These are phyloP conservation scores for Penicillium sp. DNA, from an alignment of 2,329 filamentous ascomycete species.

Conservation along the genomic window DNA sequence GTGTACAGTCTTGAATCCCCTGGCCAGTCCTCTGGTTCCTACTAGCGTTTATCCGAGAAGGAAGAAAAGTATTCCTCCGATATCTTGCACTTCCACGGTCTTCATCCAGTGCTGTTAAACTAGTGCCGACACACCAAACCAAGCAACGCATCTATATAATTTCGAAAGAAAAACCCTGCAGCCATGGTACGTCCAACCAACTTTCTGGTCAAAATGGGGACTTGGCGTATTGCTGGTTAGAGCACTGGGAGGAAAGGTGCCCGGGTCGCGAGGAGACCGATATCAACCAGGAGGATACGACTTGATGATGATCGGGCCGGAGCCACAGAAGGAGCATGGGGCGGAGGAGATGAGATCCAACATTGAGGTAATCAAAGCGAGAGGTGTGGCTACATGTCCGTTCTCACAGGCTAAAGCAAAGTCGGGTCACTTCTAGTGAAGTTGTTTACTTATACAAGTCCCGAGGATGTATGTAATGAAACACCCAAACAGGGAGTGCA, in stretches of 20 bases:
- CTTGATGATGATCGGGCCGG: conserved; percentile 22
- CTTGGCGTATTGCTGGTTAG: conserved; percentile 18
- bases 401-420: conserved; percentile 17
- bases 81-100: conserved; percentile 12
- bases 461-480: too few relatives aligned
- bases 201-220: conserved; percentile 21
- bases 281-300: conserved; percentile 20
- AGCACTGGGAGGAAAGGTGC: conserved; percentile 25
- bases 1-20: conserved; percentile 9
- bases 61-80: conserved; percentile 4
- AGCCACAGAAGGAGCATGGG: conserved; percentile 16
- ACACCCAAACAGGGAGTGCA: too few relatives aligned
- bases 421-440: conserved; percentile 30
- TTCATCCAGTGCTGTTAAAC: background rate
- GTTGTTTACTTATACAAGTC: too few relatives aligned
- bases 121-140: conserved; percentile 12
- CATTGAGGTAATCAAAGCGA: conserved; percentile 15
- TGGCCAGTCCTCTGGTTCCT: background rate
- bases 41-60: background rate
- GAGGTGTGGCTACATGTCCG: conserved; percentile 17
- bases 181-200: conserved; percentile 32
- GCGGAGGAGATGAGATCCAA: conserved; percentile 17
- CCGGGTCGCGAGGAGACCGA: conserved; percentile 7
- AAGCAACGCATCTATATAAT: conserved; percentile 12
- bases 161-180: conserved; percentile 18